Percentiles rank a stretch among this genome's conserved stretches.
Evolutionary conservation across 2,329 filamentous ascomycete species (phyloP).

Genomic region (Hymenoscyphus linearis): DNA sequence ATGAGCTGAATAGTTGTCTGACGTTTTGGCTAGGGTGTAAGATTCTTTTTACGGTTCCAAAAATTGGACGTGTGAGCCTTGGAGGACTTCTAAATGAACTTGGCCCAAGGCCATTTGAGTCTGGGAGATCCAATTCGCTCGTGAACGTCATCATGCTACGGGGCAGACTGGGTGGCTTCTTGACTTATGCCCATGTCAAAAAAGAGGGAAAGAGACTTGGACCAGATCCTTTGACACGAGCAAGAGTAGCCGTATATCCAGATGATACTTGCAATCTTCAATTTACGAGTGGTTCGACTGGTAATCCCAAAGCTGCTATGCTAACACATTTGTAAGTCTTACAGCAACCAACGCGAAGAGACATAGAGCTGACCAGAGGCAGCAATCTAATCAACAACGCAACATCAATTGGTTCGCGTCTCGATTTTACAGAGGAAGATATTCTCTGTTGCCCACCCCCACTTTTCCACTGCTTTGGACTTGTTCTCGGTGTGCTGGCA

Average conservation of each 20-base stretch:
- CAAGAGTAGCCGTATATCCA: constrained; percentile 33
- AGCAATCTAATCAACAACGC: constrained; percentile 59
- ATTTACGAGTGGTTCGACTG: constrained; percentile 71
- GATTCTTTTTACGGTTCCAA: constrained; percentile 66
- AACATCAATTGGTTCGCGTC: constrained; percentile 58
- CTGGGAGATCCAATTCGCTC: constrained; percentile 35
- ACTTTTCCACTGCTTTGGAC: constrained; percentile 67
- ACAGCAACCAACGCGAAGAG: background rate
- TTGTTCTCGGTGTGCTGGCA: constrained; percentile 65
- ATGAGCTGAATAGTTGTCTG: background rate
- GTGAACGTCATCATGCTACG: constrained; percentile 55
- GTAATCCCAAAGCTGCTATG: constrained; percentile 69
- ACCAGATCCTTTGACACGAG: constrained; percentile 2
- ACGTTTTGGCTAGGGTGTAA: constrained; percentile 52
- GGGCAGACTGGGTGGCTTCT: constrained; percentile 47
- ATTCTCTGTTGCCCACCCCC: constrained; percentile 60
- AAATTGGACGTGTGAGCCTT: constrained; percentile 62
- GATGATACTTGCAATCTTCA: constrained; percentile 69
- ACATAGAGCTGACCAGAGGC: background rate
- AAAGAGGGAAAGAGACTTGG: constrained; percentile 34
- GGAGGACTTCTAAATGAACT: constrained; percentile 47
- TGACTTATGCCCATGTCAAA: constrained; percentile 31
- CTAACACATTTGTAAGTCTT: constrained; percentile 43
- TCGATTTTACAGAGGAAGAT: constrained; percentile 57
- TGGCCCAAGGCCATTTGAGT: constrained; percentile 35